Conservation (phyloP, 2,329 filamentous ascomycete species). For the Cordyceps farinosa region DNA sequence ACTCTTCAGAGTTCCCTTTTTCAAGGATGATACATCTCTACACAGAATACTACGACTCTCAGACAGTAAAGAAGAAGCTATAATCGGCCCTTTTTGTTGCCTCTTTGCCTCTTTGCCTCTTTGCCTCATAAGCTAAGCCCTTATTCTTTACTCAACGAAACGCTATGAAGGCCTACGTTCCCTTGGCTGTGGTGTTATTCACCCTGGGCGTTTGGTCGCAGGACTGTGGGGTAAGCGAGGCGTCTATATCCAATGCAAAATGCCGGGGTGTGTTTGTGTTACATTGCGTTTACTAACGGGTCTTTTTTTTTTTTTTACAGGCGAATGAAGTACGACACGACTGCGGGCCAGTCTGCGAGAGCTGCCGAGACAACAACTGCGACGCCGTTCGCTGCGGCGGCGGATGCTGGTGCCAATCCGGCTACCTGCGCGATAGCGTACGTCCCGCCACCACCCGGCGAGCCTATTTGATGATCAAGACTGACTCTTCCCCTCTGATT, state of each 20-base stretch:
- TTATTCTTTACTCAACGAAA: too few species aligned
- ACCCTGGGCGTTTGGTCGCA: constrained; percentile 6
- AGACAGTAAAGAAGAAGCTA: background rate
- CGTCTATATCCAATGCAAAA: background rate
- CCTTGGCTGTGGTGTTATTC: background rate
- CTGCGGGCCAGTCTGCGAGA: constrained; percentile 4
- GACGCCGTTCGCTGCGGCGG: background rate
- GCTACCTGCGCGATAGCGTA: constrained; percentile 1
- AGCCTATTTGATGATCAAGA: background rate
- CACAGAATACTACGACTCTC: background rate
- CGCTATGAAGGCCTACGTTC: background rate
- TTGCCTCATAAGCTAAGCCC: background rate
- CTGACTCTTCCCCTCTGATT: background rate
- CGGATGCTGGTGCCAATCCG: constrained; percentile 4
- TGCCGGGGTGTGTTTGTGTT: background rate
- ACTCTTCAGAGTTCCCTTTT: background rate
- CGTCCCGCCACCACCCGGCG: background rate
- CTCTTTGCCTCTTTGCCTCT: too few species aligned
- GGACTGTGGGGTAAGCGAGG: background rate
- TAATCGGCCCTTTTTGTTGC: too few species aligned
- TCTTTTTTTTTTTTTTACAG: background rate
- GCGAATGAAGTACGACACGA: constrained; percentile 2
- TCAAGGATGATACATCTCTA: too few species aligned
- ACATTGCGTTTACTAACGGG: background rate
- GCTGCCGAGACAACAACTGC: background rate